These are phyloP conservation scores for Chlamydomonas sp. DNA, from an alignment of 139 green algal species.

Conservation along the genomic window DNA sequence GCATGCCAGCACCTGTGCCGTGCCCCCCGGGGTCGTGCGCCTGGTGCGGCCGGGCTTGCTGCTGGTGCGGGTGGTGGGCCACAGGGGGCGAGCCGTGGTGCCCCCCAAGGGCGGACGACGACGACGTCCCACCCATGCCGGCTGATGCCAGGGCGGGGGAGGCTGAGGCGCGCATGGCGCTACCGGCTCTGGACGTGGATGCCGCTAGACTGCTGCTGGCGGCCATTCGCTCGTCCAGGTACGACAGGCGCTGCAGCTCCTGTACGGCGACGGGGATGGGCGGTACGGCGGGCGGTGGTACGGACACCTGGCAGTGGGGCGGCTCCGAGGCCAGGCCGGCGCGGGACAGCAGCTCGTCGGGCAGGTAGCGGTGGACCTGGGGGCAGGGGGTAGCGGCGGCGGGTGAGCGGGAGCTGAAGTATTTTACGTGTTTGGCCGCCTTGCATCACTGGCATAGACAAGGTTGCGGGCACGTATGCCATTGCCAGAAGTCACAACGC, in stretches of 20 bases:
- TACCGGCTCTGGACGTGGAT: neutral
- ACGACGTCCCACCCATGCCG: neutral
- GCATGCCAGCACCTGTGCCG: too few species aligned
- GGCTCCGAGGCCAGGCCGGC: slow-evolving; percentile 76
- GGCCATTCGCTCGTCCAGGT: slow-evolving; percentile 28
- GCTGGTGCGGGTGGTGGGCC: neutral
- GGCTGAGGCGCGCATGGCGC: neutral
- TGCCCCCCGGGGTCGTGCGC: too few species aligned
- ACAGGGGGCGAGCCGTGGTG: neutral
- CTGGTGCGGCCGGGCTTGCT: neutral
- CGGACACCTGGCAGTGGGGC: slow-evolving; percentile 69
- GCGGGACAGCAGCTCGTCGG: slow-evolving; percentile 63
- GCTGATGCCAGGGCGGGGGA: neutral
- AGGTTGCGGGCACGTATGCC: too few species aligned
- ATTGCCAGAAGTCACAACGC: neutral
- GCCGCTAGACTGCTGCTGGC: neutral
- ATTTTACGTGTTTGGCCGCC: too few species aligned
- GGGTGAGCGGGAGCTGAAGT: neutral
- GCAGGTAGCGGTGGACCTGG: slow-evolving; percentile 57
- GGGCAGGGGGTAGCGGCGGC: neutral
- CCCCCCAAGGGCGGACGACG: neutral
- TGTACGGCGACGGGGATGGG: slow-evolving; percentile 61
- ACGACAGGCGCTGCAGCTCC: slow-evolving; percentile 60
- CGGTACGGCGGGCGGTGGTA: slow-evolving; percentile 50
- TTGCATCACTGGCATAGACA: too few species aligned